These are phyloP conservation scores for Sclerotinia subarctica DNA, from an alignment of 2,329 filamentous ascomycete genomes.

Conservation along the genomic window DNA sequence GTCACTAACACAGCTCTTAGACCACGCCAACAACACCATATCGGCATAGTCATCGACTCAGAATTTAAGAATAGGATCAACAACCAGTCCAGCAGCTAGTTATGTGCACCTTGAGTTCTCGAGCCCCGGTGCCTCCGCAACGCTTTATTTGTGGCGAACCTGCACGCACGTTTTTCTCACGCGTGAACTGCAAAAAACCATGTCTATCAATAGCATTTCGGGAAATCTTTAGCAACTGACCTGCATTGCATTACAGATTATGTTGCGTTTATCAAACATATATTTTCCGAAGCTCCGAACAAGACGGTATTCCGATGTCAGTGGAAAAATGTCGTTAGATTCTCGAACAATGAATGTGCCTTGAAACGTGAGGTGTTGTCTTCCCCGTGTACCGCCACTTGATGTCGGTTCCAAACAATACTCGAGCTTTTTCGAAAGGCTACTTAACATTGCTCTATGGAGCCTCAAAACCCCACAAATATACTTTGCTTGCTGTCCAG, in stretches of 20 bases:
- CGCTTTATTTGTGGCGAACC: not conserved
- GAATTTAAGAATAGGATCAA: not conserved
- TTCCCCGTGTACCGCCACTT: not conserved
- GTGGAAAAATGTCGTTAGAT: not conserved
- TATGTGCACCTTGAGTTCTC: not conserved
- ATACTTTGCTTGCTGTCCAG: not conserved
- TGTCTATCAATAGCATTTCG: constrained; percentile 1
- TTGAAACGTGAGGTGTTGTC: not conserved
- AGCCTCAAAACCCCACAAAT: not conserved
- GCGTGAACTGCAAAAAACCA: not conserved
- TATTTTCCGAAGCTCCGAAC: not conserved
- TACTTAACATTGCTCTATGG: not conserved
- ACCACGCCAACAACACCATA: not conserved
- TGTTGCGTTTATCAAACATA: constrained; percentile 10
- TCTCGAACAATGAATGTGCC: not conserved
- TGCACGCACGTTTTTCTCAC: constrained; percentile 7
- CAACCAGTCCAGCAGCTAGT: not conserved
- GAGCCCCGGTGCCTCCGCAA: not conserved
- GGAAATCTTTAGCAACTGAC: not conserved
- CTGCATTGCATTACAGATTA: not conserved
- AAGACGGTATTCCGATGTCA: not conserved
- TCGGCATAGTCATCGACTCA: not conserved
- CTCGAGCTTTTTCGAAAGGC: not conserved
- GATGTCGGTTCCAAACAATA: not conserved
- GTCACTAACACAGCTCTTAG: not conserved